Conservation (phyloP, 1,284 basidiomycete genomes). For the Tilletia caries region DNA sequence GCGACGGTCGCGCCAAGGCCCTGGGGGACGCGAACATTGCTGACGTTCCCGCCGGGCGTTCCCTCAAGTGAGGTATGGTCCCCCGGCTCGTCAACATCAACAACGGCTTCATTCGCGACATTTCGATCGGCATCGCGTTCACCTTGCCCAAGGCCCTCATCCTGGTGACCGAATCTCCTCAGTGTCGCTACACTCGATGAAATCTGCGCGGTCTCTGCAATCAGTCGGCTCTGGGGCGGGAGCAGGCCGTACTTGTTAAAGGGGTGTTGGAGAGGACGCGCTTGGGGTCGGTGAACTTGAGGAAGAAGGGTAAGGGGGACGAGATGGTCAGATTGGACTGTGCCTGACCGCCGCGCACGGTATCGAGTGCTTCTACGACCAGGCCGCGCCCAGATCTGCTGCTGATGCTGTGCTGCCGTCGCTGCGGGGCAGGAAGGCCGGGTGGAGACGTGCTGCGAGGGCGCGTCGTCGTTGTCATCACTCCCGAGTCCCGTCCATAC, state of each 20-base stretch:
- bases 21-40: constrained; percentile 82
- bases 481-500: too few relatives aligned
- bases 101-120: constrained; percentile 89
- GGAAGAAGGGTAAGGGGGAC: constrained; percentile 68
- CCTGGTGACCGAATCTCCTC: constrained; percentile 95
- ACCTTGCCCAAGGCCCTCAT: constrained; percentile 85
- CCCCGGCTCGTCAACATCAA: constrained; percentile 98
- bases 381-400: constrained; percentile 4
- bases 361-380: not conserved
- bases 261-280: constrained; percentile 50
- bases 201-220: constrained; percentile 90
- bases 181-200: constrained; percentile 95
- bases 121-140: constrained; percentile 82
- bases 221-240: constrained; percentile 61
- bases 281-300: constrained; percentile 68
- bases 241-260: constrained; percentile 47
- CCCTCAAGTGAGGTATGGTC: constrained; percentile 71
- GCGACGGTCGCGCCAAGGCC: constrained; percentile 74
- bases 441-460: constrained; percentile 38
- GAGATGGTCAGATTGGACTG: constrained; percentile 14
- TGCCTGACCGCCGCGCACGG: constrained; percentile 14
- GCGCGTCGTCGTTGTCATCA: too few relatives aligned
- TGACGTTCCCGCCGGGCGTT: constrained; percentile 94
- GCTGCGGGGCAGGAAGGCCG: constrained; percentile 24
- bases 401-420: not conserved